Evolutionary conservation across 2,329 filamentous ascomycete species (phyloP).

Genomic region (Penicillium vulpinum): DNA sequence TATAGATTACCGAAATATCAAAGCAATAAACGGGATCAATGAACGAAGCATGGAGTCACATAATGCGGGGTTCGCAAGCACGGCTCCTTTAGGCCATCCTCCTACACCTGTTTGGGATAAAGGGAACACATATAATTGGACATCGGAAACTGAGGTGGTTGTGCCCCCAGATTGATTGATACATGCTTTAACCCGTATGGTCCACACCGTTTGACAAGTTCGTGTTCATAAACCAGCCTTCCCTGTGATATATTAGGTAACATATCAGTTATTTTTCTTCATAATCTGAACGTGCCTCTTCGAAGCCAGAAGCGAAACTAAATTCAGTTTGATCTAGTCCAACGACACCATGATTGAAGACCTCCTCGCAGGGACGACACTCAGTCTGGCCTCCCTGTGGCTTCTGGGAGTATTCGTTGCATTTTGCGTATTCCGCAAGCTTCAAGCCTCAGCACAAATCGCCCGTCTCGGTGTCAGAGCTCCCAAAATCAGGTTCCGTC

Average conservation of each 20-base stretch:
- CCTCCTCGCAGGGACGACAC: constrained; percentile 48
- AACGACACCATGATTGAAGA: constrained; percentile 50
- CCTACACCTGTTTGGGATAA: background rate
- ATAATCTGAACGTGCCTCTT: background rate
- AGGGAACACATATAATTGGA: background rate
- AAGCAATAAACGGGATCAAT: background rate
- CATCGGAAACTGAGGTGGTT: background rate
- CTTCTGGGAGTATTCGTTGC: constrained; percentile 42
- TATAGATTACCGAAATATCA: background rate
- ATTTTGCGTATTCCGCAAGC: constrained; percentile 34
- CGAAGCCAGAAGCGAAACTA: background rate
- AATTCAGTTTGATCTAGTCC: background rate
- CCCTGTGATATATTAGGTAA: background rate
- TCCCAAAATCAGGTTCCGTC: constrained; percentile 33
- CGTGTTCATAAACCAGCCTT: background rate
- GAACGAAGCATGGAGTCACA: background rate
- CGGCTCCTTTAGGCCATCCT: background rate
- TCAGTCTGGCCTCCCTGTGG: constrained; percentile 42
- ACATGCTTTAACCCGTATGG: background rate
- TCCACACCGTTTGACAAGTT: background rate
- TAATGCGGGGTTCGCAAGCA: constrained; percentile 9
- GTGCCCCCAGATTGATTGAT: background rate
- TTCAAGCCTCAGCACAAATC: constrained; percentile 32
- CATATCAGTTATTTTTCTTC: background rate
- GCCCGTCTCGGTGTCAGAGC: constrained; percentile 38